Conservation (phyloP, 192 early-diverging fungal genomes). For the Lobosporangium transversale region DNA sequence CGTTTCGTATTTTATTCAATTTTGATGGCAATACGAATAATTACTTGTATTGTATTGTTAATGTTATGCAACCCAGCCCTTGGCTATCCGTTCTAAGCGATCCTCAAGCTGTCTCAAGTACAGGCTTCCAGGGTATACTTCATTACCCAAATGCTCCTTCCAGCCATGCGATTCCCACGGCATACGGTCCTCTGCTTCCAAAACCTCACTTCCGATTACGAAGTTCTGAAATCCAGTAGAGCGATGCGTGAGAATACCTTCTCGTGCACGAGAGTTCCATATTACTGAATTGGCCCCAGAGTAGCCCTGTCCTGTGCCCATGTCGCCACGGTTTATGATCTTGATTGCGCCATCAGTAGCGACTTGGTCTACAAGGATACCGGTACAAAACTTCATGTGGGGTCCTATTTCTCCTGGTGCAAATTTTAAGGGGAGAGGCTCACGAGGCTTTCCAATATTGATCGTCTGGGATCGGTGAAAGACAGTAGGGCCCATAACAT, state of each 20-base stretch:
- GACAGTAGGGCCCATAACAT: conserved; percentile 59
- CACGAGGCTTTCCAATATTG: conserved; percentile 24
- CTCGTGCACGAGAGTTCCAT: conserved; percentile 57
- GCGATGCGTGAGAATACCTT: conserved; percentile 55
- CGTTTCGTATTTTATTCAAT: no score
- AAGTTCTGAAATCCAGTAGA: conserved; percentile 56
- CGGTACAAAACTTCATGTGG: conserved; percentile 61
- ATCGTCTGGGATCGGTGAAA: conserved; percentile 29
- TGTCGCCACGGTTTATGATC: conserved; percentile 57
- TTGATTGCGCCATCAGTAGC: conserved; percentile 53
- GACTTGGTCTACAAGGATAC: conserved; percentile 35
- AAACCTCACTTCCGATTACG: conserved; percentile 44
- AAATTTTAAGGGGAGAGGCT: conserved; percentile 32
- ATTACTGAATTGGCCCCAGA: conserved; percentile 58
- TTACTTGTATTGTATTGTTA: not conserved
- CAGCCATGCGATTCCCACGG: conserved; percentile 34
- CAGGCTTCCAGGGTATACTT: conserved; percentile 36
- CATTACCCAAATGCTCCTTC: conserved; percentile 44
- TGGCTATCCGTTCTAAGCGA: conserved; percentile 1
- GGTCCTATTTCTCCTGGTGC: conserved; percentile 56
- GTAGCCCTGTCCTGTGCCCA: conserved; percentile 59
- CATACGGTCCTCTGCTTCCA: conserved; percentile 23
- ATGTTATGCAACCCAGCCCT: conserved; percentile 31
- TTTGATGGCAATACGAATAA: no score
- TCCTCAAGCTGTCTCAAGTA: conserved; percentile 34